Evolutionary conservation across 768 basidiomycete genomes (phyloP), one percentile per base, ranked within the genome.

Genomic region (Sporobolomyces roseus): DNA sequence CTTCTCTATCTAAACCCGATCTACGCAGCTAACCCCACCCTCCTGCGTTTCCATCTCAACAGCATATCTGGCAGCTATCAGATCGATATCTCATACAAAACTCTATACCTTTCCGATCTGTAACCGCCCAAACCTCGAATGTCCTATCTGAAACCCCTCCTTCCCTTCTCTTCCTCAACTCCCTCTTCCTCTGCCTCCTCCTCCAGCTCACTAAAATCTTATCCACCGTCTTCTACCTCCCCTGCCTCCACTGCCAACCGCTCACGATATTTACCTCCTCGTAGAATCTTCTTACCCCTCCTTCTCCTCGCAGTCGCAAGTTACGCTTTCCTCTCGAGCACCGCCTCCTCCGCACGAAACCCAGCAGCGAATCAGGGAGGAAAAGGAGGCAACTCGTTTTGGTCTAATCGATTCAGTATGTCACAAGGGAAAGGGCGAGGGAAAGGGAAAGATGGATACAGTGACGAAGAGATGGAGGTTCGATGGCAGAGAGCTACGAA

Each of bases 101-200:
- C 38, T 41, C 38, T 41, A 9, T 17, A 9, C 17, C 17, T 41
- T 17, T 41, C 38, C 38, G 38, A n/a, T n/a, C n/a, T n/a, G n/a
- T n/a, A n/a, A n/a, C n/a, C n/a, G n/a, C n/a, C n/a, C n/a, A n/a
- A n/a, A n/a, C n/a, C n/a, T 41, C 10, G 38, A 23, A 46, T 46
- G 56, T 58, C 56, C 12, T 45, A 58, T 19, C 17, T 58, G 2
- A 43, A 45, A 45, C 56, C 56, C 19, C 56, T 58, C 41, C 41
- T 58, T 16, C 56, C 56, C 25, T 58, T 58, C 41, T 58, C 56
- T 9, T 36, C 32, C 7, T 55, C 54, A 21, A 38, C 54, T 25
- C 54, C 54, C 4, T 55, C 36, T 35, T 23, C 54, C 35, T 55
- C 54, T 14, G 35, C 38, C 33, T 27, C 27, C 49, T 30, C 38